phyloP scores from a whole-genome alignment of 2,329 filamentous ascomycete genomes.

The Thermothelomyces thermophilus region DNA sequence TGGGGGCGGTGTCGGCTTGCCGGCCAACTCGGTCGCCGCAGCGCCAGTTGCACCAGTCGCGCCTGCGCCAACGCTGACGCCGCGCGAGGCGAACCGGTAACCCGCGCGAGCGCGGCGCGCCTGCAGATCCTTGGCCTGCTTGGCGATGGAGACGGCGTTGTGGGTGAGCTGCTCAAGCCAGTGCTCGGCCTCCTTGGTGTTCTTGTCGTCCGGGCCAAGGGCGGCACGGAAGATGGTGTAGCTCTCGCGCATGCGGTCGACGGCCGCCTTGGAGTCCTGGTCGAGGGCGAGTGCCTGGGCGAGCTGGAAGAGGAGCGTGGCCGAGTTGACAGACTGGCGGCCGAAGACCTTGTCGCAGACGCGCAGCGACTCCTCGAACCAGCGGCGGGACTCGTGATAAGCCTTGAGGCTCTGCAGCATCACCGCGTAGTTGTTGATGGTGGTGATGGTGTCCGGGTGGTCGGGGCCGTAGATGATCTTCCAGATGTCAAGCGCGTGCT shows the following conservation, averaged over 20 bases:
- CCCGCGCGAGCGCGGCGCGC: conserved; percentile 64
- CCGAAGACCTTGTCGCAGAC: conserved; percentile 89
- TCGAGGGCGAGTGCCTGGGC: conserved; percentile 94
- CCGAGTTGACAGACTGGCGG: conserved; percentile 83
- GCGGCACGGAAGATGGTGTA: conserved; percentile 90
- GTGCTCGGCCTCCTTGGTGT: conserved; percentile 94
- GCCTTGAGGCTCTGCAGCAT: conserved; percentile 96
- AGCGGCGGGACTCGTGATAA: conserved; percentile 88
- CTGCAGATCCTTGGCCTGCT: conserved; percentile 83
- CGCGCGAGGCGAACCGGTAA: conserved; percentile 60
- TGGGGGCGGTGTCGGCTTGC: conserved; percentile 30
- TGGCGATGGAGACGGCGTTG: conserved; percentile 89
- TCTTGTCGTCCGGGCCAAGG: conserved; percentile 85
- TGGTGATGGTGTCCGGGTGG: conserved; percentile 96
- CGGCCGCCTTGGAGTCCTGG: conserved; percentile 84
- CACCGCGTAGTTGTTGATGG: conserved; percentile 95
- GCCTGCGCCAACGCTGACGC: conserved; percentile 51
- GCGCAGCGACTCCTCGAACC: conserved; percentile 89
- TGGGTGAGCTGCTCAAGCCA: conserved; percentile 96
- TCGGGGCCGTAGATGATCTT: conserved; percentile 91
- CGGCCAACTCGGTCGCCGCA: conserved; percentile 30
- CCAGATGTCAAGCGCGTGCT: conserved; percentile 91
- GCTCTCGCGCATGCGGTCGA: conserved; percentile 89
- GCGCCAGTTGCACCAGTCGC: conserved; percentile 6
- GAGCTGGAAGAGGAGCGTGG: conserved; percentile 93